phyloP scores from a whole-genome alignment of 1,139 yeast species.

The Candida anutae region DNA sequence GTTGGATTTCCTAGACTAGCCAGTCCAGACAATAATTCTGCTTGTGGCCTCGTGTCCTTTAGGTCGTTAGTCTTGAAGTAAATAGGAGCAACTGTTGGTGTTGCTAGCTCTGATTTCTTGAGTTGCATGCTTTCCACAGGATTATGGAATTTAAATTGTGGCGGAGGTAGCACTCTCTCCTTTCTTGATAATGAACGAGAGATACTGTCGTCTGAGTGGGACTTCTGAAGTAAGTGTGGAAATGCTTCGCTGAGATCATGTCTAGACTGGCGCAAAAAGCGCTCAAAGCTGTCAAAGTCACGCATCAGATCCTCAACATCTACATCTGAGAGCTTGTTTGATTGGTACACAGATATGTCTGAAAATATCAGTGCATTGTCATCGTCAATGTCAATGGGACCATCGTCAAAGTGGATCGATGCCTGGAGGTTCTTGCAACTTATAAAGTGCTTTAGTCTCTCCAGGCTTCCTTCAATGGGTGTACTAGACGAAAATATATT shows the following conservation, averaged over 20 bases:
- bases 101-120: conserved; percentile 12
- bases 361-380: conserved; percentile 20
- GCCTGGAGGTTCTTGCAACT: too few relatives aligned
- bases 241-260: conserved; percentile 24
- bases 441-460: too few relatives aligned
- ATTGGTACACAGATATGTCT: conserved; percentile 20
- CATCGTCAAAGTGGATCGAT: too few relatives aligned
- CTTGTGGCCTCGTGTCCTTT: conserved; percentile 1
- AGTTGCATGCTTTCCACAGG: conserved; percentile 26
- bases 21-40: not conserved
- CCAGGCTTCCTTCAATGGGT: too few relatives aligned
- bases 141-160: conserved; percentile 31
- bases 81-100: conserved; percentile 25
- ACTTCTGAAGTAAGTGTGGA: conserved; percentile 21
- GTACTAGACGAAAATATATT: too few relatives aligned
- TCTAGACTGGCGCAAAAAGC: conserved; percentile 28
- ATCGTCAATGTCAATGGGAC: conserved; percentile 6
- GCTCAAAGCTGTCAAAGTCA: conserved; percentile 24
- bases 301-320: conserved; percentile 1
- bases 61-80: conserved; percentile 7
- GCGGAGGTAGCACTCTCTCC: too few relatives aligned
- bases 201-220: conserved; percentile 20
- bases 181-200: conserved; percentile 6
- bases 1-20: conserved; percentile 5
- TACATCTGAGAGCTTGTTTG: conserved; percentile 6